Conservation (phyloP, 116 monocot species). For the Phalaenopsis hybrid region DNA sequence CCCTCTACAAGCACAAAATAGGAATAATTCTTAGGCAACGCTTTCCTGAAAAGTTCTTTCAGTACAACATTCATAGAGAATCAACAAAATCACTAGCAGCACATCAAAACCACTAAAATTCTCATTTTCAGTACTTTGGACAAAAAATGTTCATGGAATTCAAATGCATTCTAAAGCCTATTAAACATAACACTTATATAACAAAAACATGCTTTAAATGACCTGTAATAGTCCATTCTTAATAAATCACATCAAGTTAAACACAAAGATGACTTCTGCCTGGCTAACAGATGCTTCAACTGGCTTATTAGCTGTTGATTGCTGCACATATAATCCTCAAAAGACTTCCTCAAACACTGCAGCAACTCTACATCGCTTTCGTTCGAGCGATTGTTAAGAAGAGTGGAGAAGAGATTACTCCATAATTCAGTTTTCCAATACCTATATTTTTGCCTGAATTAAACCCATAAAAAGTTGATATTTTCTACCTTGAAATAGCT, state of each 20-base stretch:
- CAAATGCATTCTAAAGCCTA: too few relatives aligned
- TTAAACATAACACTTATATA: neutral
- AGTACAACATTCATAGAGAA: neutral
- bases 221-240: neutral
- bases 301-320: constrained; percentile 39
- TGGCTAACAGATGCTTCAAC: constrained; percentile 44
- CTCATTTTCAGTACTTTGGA: neutral
- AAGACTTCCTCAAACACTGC: constrained; percentile 43
- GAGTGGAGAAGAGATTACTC: constrained; percentile 58
- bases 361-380: constrained; percentile 47
- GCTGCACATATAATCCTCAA: constrained; percentile 49
- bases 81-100: neutral
- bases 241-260: constrained; percentile 26
- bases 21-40: neutral
- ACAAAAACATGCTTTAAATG: neutral
- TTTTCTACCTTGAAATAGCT: too few relatives aligned
- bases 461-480: too few relatives aligned
- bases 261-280: constrained; percentile 69
- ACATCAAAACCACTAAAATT: neutral
- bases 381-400: constrained; percentile 53
- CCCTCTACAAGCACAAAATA: neutral
- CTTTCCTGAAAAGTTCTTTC: neutral
- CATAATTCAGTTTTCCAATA: constrained; percentile 81
- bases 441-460: constrained; percentile 19
- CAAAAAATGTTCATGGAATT: neutral